Base-by-base conservation (phyloP, 1,139 yeast genomes). In the Candida smagusa region DNA sequence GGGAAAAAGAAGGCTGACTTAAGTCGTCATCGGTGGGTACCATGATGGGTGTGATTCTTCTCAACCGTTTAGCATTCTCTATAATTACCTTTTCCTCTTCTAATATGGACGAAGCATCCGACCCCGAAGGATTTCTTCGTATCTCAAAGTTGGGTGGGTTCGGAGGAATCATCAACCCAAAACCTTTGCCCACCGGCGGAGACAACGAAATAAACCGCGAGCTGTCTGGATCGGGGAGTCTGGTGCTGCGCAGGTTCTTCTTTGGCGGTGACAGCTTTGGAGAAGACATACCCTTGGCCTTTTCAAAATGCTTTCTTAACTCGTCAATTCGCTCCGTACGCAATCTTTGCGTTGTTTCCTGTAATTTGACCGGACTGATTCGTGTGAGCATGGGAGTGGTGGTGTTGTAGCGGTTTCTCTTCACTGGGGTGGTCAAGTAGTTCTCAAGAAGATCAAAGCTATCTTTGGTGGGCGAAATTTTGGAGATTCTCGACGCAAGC, bases 31-130 rank as follows among this genome's bases (percentile, higher is more conserved):
- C 62, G 1, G 57, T 54, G 1, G 75, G 75, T 22, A 70, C 56
- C 38, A 57, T 52, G 7, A 70, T 66, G 1, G 76, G 76, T 6
- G 64, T 63, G 27, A 70, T 69, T 34, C 58, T 51, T 32, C 67
- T 51, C 33, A 66, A 46, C 29, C 50, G 49, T 44, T 69, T 70
- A 1, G 76, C 76, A 4, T 63, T 68, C 26, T 61, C 71, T 11
- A 69, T 58, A 2, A 54, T 39, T 2, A 55, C 50, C 26, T 40
- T 42, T 28, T 53, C 61, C 31, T 52, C 53, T 11, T 44, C 49
- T 7, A 40, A 34, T 2, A 39, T 32, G 38, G 35, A 16, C 35
- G 40, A 28, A 4, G 31, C 12, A 19, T 28, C 33, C 3, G 36
- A 32, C 11, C 16, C 27, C 8, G 36, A 29, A 4, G 16, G 13